Evolutionary conservation across 345 rosid species (phyloP), one percentile per base, ranked within the genome.

Genomic region (Hypericum androsaemum): DNA sequence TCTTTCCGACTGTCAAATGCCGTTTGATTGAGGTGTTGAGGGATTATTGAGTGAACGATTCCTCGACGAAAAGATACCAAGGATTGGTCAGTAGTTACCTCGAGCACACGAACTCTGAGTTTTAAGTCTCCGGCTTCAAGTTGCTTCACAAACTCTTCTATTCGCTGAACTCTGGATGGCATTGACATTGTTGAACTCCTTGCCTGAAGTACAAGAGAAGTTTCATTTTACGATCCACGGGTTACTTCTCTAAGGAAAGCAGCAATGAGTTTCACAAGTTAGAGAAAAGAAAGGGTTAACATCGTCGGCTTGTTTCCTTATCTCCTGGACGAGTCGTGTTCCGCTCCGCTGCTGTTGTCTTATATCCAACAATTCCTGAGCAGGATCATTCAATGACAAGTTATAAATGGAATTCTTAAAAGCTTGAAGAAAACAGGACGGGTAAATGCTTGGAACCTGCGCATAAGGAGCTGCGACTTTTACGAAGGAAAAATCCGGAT

Each of bases 391-490:
- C n/a, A n/a, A n/a, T n/a, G n/a, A 48, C 14, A 39, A 50, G 56
- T 9, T 10, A 12, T 66, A 10, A 59, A 41, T 12, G 32, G 49
- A 51, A 40, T n/a, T 28, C 37, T 10, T 5, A 51, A 51, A 16
- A 50, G 35, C 15, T 11, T 10, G 0, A 7, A 11, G 16, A 8
- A 7, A 40, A 37, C 39, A 28, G 12, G 8, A 10, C 5, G 13
- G 35, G 53, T 13, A 62, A 48, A 39, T 7, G 53, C 49, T 48
- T 46, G 28, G 64, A 53, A 82, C 95, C 96, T 87, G 96, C 0
- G 89, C 95, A 57, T 90, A 90, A 47, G 98, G 98, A 58, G 96
- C 92, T 3, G 98, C 95, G 64, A 84, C 77, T 70, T 79, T 87
- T 50, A 59, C 89, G 14, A 90, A 87, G 59, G 96, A 82, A 61